Percentiles rank a stretch among this genome's conserved stretches.
Conservation (phyloP, 2,329 filamentous ascomycete genomes). For the Scedosporium aurantiacum region DNA sequence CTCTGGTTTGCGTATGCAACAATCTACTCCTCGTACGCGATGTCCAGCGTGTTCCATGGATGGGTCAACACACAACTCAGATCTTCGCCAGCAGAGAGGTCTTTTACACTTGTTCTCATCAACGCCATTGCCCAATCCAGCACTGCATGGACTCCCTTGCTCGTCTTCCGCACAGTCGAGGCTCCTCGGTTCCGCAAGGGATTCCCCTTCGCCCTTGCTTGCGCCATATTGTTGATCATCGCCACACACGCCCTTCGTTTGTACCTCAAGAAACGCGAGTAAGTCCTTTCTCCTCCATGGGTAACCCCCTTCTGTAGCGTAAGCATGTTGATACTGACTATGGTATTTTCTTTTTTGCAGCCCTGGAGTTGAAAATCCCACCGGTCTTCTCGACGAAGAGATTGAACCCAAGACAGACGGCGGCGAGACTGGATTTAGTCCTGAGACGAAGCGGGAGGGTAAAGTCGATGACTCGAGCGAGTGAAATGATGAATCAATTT, state of each 20-base stretch:
- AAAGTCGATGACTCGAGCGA: neutral
- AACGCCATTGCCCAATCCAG: slow-evolving; percentile 43
- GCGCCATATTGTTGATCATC: neutral
- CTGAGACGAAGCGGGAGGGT: neutral
- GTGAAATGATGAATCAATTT: neutral
- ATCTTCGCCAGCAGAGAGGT: slow-evolving; percentile 32
- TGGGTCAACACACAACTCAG: slow-evolving; percentile 42
- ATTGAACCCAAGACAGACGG: neutral
- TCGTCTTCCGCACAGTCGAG: slow-evolving; percentile 37
- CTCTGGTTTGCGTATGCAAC: slow-evolving; percentile 41
- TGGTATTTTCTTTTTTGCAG: neutral
- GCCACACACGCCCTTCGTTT: slow-evolving; percentile 2
- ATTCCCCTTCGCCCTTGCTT: slow-evolving; percentile 2
- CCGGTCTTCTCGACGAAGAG: neutral
- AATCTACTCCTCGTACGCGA: slow-evolving; percentile 35
- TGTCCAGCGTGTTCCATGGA: slow-evolving; percentile 44
- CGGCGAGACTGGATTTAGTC: neutral
- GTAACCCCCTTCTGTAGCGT: neutral
- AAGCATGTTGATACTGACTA: neutral
- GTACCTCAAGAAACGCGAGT: neutral
- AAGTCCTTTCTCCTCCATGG: neutral
- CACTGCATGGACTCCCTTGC: slow-evolving; percentile 43
- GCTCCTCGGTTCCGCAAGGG: slow-evolving; percentile 21
- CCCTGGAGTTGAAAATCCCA: neutral
- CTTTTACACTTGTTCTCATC: slow-evolving; percentile 38